Conservation (phyloP, 192 early-diverging fungal species). For the Paraglomus brasilianum region DNA sequence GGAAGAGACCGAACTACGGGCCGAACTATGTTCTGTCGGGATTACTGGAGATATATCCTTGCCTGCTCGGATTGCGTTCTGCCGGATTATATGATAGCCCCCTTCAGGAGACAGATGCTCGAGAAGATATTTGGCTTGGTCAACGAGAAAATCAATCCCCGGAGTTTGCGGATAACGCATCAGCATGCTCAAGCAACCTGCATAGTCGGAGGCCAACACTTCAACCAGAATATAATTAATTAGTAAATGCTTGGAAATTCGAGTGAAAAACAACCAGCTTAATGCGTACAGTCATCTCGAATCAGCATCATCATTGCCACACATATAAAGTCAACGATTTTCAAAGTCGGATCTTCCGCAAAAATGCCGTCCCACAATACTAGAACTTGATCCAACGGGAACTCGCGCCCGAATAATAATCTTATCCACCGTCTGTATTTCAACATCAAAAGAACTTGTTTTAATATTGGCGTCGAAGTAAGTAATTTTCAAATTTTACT, state of each 20-base stretch:
- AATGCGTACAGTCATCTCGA: constrained; percentile 62
- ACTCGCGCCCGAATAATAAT: constrained; percentile 89
- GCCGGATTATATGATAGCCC: constrained; percentile 51
- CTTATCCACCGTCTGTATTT: constrained; percentile 79
- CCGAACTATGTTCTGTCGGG: not conserved
- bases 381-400: constrained; percentile 67
- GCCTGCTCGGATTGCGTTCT: constrained; percentile 48
- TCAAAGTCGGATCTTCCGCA: constrained; percentile 73
- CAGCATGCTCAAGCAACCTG: constrained; percentile 60
- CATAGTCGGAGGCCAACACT: constrained; percentile 65
- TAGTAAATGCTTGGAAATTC: not conserved
- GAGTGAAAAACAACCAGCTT: not conserved
- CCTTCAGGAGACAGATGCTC: constrained; percentile 52
- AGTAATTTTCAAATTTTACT: constrained; percentile 13
- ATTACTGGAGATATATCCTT: constrained; percentile 16
- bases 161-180: constrained; percentile 60
- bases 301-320: constrained; percentile 72
- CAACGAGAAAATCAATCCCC: constrained; percentile 50
- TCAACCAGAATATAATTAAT: constrained; percentile 3
- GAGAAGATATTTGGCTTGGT: constrained; percentile 67
- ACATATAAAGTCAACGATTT: constrained; percentile 81
- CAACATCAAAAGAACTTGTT: not conserved
- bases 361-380: constrained; percentile 92
- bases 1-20: not conserved
- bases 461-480: not conserved